Evolutionary conservation across 768 basidiomycete genomes (phyloP).

Genomic region (Russula sp.): DNA sequence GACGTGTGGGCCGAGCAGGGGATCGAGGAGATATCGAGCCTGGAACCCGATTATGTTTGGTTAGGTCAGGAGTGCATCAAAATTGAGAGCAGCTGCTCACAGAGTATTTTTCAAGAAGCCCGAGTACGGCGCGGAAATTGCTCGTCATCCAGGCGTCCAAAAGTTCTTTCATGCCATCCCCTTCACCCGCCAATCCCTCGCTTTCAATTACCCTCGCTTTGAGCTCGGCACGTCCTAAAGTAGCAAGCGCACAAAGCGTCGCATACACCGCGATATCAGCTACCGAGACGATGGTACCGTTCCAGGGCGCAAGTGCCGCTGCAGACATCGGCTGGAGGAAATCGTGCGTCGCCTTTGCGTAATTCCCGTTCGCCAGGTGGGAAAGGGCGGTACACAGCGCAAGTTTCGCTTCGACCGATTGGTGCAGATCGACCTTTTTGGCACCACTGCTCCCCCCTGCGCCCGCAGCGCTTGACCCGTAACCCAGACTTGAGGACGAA

Average conservation of each 20-base stretch:
- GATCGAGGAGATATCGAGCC: conserved; percentile 76
- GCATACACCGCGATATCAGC: conserved; percentile 87
- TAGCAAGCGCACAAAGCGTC: conserved; percentile 79
- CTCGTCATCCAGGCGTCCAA: conserved; percentile 83
- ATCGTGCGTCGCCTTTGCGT: conserved; percentile 73
- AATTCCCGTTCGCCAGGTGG: conserved; percentile 65
- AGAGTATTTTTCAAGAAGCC: conserved; percentile 67
- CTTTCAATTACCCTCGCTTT: conserved; percentile 59
- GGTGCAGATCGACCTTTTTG: conserved; percentile 49
- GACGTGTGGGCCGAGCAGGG: conserved; percentile 72
- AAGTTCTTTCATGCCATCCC: conserved; percentile 57
- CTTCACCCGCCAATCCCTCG: conserved; percentile 26
- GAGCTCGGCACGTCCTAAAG: conserved; percentile 65
- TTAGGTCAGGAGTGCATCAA: no score
- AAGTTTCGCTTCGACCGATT: conserved; percentile 72
- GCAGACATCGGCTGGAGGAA: conserved; percentile 67
- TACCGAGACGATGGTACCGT: conserved; percentile 75
- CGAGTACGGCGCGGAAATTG: conserved; percentile 80
- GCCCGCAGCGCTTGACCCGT: conserved; percentile 24
- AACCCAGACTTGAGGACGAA: conserved; percentile 27
- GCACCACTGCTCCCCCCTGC: conserved; percentile 29
- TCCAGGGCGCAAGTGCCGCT: conserved; percentile 74
- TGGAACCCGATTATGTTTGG: conserved; percentile 34
- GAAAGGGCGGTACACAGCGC: conserved; percentile 79
- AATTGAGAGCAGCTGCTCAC: conserved; percentile 38